Base-by-base conservation (phyloP, 2,329 filamentous ascomycete species). In the Penicillium hesseltinei region DNA sequence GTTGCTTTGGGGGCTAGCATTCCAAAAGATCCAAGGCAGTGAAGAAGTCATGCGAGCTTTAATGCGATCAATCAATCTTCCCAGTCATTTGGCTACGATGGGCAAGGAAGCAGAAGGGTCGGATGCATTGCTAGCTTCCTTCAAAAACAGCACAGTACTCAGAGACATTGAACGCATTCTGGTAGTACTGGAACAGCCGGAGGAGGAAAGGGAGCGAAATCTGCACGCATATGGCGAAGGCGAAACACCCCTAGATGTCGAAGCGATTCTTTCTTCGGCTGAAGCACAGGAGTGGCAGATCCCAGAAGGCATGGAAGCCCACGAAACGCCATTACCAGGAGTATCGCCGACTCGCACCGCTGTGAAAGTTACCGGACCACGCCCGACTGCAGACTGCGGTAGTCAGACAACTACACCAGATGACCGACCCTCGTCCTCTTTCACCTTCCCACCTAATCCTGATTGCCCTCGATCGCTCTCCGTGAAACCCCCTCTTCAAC, bases 1-100 rank as follows among this genome's bases (percentile, higher is more conserved):
- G 71, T 73, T 89, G 43, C 82, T 87, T 10, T 79, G 89, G 54
- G 87, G 86, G 13, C 86, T 86, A 78, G 75, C 89, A 1, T 87
- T 90, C 59, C 81, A 84, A 58, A 82, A 83, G 54, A 81, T 85
- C 36, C 80, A 84, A 15, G 84, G 81, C 10, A 81, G 80, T 47
- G 87, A 90, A 70, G 77, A 80, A 51, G 78, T 81, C 15, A 78
- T 90, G 25, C 80, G 83, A 47, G 74, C 74, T 8, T 73, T 87
- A 50, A 75, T 89, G 54, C 79, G 78, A 36, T 74, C 77, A 36
- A 74, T 77, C 40, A 77, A 80, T 54, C 67, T 73, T 21, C 68
- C 70, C 2, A 66, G 68, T 31, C 69, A 71, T 49, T 59, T 75
- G 42, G 69, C 70, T n/a, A 67, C 66, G 2, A 70, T 73, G 63